Evolutionary conservation across 177 flowering plant genomes (phyloP).

Genomic region (Telopea speciosissima): DNA sequence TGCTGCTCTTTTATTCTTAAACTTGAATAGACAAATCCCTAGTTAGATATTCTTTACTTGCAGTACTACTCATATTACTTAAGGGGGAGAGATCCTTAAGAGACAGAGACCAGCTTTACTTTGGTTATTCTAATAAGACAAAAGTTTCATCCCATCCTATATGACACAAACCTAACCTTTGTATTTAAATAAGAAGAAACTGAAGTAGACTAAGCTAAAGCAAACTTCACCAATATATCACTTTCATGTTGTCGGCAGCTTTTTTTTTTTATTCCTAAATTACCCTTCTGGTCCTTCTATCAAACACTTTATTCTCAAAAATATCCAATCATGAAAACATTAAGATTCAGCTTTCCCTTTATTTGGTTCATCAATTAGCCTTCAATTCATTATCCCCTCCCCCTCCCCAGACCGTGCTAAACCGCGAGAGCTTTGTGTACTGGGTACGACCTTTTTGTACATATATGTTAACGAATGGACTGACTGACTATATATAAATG

Average conservation of each 20-base stretch:
- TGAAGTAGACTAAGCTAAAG: slow-evolving; percentile 7
- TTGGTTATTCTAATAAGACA: slow-evolving; percentile 41
- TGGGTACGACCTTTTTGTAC: too few relatives aligned
- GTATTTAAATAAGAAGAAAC: too few relatives aligned
- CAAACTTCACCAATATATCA: slow-evolving; percentile 12
- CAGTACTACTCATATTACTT: slow-evolving; percentile 7
- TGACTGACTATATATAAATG: not conserved
- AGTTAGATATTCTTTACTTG: slow-evolving; percentile 48
- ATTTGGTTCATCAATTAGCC: not conserved
- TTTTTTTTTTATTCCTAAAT: slow-evolving; percentile 47
- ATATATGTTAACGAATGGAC: too few relatives aligned
- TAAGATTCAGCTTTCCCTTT: not conserved
- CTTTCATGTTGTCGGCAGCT: slow-evolving; percentile 41
- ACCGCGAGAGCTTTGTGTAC: too few relatives aligned
- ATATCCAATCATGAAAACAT: not conserved
- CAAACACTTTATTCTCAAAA: slow-evolving; percentile 3
- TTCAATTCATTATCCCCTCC: not conserved
- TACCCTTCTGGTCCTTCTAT: not conserved
- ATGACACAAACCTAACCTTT: slow-evolving; percentile 1
- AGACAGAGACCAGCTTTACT: slow-evolving; percentile 23
- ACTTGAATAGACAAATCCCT: slow-evolving; percentile 5
- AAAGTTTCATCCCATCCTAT: slow-evolving; percentile 30
- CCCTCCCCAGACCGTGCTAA: too few relatives aligned
- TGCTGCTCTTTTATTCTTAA: not conserved
- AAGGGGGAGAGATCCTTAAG: slow-evolving; percentile 12